Conservation (phyloP, 345 rosid genomes). For the Eucalyptus pauciflora region DNA sequence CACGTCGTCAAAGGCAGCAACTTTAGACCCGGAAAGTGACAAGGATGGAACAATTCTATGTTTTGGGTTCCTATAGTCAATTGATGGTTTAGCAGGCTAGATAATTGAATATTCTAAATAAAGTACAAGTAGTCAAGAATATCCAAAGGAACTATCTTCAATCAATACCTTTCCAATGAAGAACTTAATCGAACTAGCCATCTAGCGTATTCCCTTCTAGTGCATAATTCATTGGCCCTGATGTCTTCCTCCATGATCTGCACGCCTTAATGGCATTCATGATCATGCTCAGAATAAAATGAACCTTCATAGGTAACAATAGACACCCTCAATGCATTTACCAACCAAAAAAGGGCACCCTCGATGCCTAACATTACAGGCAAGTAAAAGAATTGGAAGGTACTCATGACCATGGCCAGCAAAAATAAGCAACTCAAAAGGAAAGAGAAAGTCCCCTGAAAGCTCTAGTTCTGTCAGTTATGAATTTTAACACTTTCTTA, state of each 20-base stretch:
- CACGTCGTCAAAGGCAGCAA: slow-evolving; percentile 73
- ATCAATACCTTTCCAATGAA: slow-evolving; percentile 56
- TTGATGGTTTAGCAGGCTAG: slow-evolving; percentile 1
- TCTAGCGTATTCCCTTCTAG: slow-evolving; percentile 79
- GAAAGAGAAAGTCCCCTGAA: neutral
- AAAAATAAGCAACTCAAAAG: neutral
- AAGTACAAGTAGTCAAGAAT: neutral
- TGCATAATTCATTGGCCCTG: slow-evolving; percentile 57
- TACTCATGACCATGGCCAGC: neutral
- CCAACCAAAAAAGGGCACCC: neutral
- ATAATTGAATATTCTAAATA: neutral
- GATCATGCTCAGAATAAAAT: slow-evolving; percentile 21
- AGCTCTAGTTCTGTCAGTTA: neutral
- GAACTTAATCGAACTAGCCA: slow-evolving; percentile 63
- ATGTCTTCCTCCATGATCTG: slow-evolving; percentile 70
- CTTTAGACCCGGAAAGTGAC: slow-evolving; percentile 46
- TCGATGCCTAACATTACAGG: neutral
- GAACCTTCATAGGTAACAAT: neutral
- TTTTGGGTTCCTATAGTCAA: slow-evolving; percentile 47
- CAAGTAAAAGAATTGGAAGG: neutral
- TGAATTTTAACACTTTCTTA: neutral
- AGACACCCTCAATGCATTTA: neutral
- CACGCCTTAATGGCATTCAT: slow-evolving; percentile 21
- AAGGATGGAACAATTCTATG: slow-evolving; percentile 51
- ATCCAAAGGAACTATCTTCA: neutral